Percentiles rank a stretch among this genome's conserved stretches.
Conservation (phyloP, 371 early-diverging fungal genomes). For the Umbelopsis sp. region DNA sequence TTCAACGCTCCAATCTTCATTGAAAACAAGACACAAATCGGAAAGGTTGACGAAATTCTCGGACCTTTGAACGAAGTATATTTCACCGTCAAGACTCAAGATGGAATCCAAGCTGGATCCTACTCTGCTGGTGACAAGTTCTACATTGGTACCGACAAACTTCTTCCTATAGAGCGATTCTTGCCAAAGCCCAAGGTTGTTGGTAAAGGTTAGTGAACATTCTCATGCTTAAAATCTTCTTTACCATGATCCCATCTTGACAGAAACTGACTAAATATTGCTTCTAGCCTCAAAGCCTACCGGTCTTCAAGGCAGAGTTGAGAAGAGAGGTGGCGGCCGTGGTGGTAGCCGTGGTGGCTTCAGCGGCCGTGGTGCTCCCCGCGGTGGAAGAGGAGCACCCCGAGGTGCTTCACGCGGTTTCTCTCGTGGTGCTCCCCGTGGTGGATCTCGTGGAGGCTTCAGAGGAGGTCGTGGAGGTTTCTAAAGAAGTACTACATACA, state of each 20-base stretch:
- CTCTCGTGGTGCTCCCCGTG: slow-evolving; percentile 39
- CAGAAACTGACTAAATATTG: too few relatives aligned
- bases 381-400: slow-evolving; percentile 25
- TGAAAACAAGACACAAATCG: slow-evolving; percentile 97
- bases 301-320: slow-evolving; percentile 52
- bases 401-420: slow-evolving; percentile 43
- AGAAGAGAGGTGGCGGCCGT: slow-evolving; percentile 52
- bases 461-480: slow-evolving; percentile 44
- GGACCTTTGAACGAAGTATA: slow-evolving; percentile 97
- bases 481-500: slow-evolving; percentile 14
- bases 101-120: slow-evolving; percentile 90
- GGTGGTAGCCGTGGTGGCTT: slow-evolving; percentile 42
- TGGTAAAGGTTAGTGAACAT: slow-evolving; percentile 50
- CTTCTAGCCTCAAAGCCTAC: slow-evolving; percentile 39
- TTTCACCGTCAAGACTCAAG: slow-evolving; percentile 95
- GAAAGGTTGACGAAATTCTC: slow-evolving; percentile 99
- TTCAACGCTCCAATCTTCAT: slow-evolving; percentile 98
- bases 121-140: slow-evolving; percentile 92
- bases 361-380: slow-evolving; percentile 34
- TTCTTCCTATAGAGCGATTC: slow-evolving; percentile 96
- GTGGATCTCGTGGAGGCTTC: slow-evolving; percentile 35
- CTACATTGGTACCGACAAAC: slow-evolving; percentile 91
- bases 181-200: slow-evolving; percentile 91
- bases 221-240: too few relatives aligned
- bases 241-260: too few relatives aligned